Conservation (phyloP, 768 basidiomycete species). For the Macrolepiota dolichaula region DNA sequence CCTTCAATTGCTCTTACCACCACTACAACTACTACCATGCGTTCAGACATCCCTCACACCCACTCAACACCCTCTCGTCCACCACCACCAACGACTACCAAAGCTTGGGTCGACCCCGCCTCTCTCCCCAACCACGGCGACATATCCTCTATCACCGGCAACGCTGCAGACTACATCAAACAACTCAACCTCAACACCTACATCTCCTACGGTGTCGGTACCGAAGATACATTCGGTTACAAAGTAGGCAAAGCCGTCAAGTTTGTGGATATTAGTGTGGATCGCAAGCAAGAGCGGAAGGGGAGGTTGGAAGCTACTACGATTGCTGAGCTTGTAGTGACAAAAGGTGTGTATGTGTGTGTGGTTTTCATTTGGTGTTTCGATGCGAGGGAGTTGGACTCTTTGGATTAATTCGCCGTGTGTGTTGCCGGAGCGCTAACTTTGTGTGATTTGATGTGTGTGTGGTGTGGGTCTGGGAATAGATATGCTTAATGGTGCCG, state of each 20-base stretch:
- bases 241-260: constrained; percentile 56
- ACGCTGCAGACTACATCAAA: constrained; percentile 59
- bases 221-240: constrained; percentile 58
- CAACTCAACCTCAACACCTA: constrained; percentile 67
- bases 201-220: constrained; percentile 68
- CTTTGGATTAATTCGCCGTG: constrained; percentile 1
- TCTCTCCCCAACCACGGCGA: constrained; percentile 58
- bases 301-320: constrained; percentile 59
- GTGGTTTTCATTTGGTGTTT: too few species aligned
- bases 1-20: too few species aligned
- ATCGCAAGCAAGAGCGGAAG: constrained; percentile 41
- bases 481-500: constrained; percentile 77
- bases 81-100: too few species aligned
- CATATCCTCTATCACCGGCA: constrained; percentile 56
- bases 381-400: too few species aligned
- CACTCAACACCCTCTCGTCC: neutral
- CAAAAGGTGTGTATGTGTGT: constrained; percentile 60
- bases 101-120: constrained; percentile 61
- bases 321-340: constrained; percentile 58
- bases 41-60: constrained; percentile 3
- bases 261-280: constrained; percentile 57
- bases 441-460: too few species aligned
- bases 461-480: neutral
- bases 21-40: neutral
- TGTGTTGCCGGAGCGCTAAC: neutral